These are phyloP conservation scores for Rheum nobile DNA, from an alignment of 148 eudicot species.

Conservation along the genomic window DNA sequence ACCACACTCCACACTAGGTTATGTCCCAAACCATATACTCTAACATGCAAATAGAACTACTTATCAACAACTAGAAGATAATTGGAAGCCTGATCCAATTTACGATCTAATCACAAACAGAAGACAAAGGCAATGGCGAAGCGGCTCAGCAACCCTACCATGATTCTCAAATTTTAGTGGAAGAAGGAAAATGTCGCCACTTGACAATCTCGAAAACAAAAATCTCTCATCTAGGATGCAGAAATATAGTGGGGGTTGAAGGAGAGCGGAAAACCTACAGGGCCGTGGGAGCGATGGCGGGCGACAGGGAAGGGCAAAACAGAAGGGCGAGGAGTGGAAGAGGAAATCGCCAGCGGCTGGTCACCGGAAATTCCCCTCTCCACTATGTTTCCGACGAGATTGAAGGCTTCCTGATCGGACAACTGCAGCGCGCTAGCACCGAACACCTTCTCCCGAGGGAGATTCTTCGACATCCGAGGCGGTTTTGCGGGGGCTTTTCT, in stretches of 20 bases:
- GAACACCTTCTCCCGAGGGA: conserved; percentile 16
- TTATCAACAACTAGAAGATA: neutral
- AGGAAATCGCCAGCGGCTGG: conserved; percentile 19
- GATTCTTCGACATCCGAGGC: conserved; percentile 10
- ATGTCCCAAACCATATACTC: neutral
- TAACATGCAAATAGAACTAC: neutral
- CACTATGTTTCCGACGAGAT: conserved; percentile 56
- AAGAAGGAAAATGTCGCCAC: neutral
- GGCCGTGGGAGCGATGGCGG: conserved; percentile 87
- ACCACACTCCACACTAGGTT: neutral
- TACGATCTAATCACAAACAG: neutral
- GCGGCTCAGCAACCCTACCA: neutral
- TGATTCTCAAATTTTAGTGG: neutral
- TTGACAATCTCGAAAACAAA: neutral
- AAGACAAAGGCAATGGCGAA: neutral
- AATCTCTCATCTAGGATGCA: neutral
- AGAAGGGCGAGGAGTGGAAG: conserved; percentile 47
- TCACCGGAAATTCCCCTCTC: conserved; percentile 47
- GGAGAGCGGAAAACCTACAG: conserved; percentile 29
- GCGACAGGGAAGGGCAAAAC: conserved; percentile 83
- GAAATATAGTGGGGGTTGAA: neutral
- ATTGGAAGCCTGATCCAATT: neutral
- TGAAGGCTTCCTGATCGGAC: conserved; percentile 22
- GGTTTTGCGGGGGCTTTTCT: conserved; percentile 8
- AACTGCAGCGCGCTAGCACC: conserved; percentile 19